Base-by-base conservation (phyloP, 805 yeast genomes). In the Pichia scutulata region DNA sequence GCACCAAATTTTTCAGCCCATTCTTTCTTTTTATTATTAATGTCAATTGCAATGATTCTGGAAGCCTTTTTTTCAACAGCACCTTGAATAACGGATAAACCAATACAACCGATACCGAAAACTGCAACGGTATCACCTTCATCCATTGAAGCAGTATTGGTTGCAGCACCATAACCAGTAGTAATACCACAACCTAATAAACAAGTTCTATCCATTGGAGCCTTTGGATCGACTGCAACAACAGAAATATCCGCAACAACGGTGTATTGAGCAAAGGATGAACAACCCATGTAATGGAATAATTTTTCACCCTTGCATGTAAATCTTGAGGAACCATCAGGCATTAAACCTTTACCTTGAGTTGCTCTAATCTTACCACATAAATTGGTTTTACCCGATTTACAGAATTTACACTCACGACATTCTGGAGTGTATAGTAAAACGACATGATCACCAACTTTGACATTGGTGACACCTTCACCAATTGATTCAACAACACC, bases 311-410 rank as follows among this genome's bases (percentile, higher is more conserved):
- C 99, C 63, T 83, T 82, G 66, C 86, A 81, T 56, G 77, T 81
- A 75, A 93, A 92, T 70, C 99, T 82, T 43, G 86, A 70, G 46
- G 99, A 92, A 21, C 98, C 99, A 67, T 93, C 99, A 55, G 99
- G 99, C 97, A 93, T 86, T 52, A 92, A 85, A 68, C 99, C 99
- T 65, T 87, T 84, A 67, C 99, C 98, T 70, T 93, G 99, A 51
- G 99, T 95, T 49, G 88, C 95, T 72, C 99, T 84, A 60, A 93
- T 92, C 61, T 95, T 78, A 55, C 93, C 88, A 76, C 99, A 93
- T 67, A 93, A 78, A 74, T 93, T 93, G 65, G 99, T 92, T 78
- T 95, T 93, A 55, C 97, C 96, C 54, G 90, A 81, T 67, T 74
- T 78, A 75, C 99, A 93, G 78, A 90, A 88, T 70, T 90, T 89